Evolutionary conservation across 192 early-diverging fungal genomes (phyloP).

Genomic region (Mortierella claussenii): DNA sequence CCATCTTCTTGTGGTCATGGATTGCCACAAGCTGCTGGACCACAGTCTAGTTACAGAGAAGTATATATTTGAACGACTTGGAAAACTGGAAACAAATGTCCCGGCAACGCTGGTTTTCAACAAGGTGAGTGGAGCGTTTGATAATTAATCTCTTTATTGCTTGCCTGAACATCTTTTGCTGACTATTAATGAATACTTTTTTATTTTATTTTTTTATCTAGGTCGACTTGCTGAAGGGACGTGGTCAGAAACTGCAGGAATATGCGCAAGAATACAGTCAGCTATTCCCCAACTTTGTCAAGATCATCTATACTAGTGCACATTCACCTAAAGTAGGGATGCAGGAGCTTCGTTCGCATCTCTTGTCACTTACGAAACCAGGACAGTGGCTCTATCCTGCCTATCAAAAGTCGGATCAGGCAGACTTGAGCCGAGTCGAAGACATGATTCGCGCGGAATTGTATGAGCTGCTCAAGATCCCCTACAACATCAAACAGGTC

Average conservation of each 20-base stretch:
- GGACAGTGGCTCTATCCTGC: conserved; percentile 63
- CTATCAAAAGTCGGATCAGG: conserved; percentile 59
- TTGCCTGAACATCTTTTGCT: neutral
- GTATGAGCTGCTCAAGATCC: conserved; percentile 63
- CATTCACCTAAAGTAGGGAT: conserved; percentile 23
- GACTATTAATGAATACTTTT: neutral
- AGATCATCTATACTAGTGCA: conserved; percentile 28
- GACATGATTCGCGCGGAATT: conserved; percentile 69
- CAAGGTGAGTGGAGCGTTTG: conserved; percentile 53
- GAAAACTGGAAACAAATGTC: conserved; percentile 39
- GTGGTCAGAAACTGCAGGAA: conserved; percentile 39
- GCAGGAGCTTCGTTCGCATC: conserved; percentile 27
- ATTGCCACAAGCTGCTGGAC: conserved; percentile 56
- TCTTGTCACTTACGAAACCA: conserved; percentile 48
- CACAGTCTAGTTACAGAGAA: conserved; percentile 51
- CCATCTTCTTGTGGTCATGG: conserved; percentile 65
- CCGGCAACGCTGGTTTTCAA: conserved; percentile 67
- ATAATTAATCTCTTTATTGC: neutral
- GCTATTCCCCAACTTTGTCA: conserved; percentile 54
- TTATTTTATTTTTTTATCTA: conserved; percentile 10
- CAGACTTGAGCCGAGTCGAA: conserved; percentile 64
- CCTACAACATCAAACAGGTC: conserved; percentile 66
- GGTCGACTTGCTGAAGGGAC: conserved; percentile 59
- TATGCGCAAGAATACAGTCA: conserved; percentile 43
- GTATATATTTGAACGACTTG: conserved; percentile 58